Percentiles rank a stretch among this genome's conserved stretches.
These are phyloP conservation scores for Craterostigma plantagineum DNA, from an alignment of 257 asterid species.

Conservation along the genomic window DNA sequence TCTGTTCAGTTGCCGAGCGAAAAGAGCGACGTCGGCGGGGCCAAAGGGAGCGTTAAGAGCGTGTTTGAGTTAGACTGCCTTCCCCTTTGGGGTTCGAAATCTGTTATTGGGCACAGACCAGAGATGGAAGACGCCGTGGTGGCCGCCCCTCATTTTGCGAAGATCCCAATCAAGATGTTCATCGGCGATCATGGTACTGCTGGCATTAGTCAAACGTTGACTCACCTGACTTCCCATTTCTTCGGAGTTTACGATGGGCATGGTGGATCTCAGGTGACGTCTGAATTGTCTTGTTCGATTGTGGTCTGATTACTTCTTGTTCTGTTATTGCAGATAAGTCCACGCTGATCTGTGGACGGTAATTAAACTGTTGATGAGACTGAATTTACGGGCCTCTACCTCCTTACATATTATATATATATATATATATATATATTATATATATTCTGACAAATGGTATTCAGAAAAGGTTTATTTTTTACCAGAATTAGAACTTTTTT, in stretches of 20 bases:
- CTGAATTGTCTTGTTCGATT: background rate
- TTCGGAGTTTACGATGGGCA: conserved; percentile 91
- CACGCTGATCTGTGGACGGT: no score
- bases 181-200: conserved; percentile 31
- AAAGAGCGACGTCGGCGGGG: no score
- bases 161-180: conserved; percentile 61
- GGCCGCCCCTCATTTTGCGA: conserved; percentile 51
- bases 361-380: no score
- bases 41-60: conserved; percentile 37
- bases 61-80: conserved; percentile 65
- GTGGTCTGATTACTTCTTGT: no score
- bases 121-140: conserved; percentile 79
- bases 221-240: conserved; percentile 64
- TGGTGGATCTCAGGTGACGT: conserved; percentile 82
- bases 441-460: no score
- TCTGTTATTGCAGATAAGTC: no score
- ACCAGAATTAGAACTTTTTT: no score
- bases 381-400: no score
- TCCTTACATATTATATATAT: no score
- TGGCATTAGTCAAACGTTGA: conserved; percentile 42
- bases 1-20: conserved; percentile 36
- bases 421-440: no score
- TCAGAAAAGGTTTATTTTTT: no score
- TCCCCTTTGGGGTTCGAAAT: conserved; percentile 79
- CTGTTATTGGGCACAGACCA: conserved; percentile 64